A percentile compares a stretch with the other conserved stretches of the same genome.
phyloP scores from a whole-genome alignment of 257 asterid species.

The Thymus mandschuricus region DNA sequence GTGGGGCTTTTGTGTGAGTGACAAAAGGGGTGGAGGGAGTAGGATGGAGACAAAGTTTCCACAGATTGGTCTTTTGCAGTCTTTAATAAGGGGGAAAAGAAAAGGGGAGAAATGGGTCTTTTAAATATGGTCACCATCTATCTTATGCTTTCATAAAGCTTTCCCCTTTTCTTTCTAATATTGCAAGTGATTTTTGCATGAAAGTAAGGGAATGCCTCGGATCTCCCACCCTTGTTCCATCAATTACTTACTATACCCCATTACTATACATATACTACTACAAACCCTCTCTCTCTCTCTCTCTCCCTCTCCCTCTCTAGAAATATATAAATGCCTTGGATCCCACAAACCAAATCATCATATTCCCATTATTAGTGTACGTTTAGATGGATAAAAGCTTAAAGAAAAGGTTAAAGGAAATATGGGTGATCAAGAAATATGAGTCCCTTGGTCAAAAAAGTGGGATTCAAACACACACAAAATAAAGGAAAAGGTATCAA shows the following conservation, averaged over 20 bases:
- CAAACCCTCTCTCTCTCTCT: slow-evolving; percentile 16
- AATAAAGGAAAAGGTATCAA: slow-evolving; percentile 23
- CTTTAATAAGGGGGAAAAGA: slow-evolving; percentile 50
- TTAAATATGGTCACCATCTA: slow-evolving; percentile 64
- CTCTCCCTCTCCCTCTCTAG: slow-evolving; percentile 18
- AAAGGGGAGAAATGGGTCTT: slow-evolving; percentile 46
- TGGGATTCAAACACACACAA: slow-evolving; percentile 40
- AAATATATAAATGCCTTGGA: slow-evolving; percentile 54
- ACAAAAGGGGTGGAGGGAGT: slow-evolving; percentile 28
- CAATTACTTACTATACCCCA: slow-evolving; percentile 27
- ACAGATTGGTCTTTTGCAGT: slow-evolving; percentile 76
- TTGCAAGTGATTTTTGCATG: slow-evolving; percentile 65
- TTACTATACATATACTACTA: slow-evolving; percentile 7
- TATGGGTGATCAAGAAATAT: slow-evolving; percentile 30
- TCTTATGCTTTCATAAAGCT: slow-evolving; percentile 48
- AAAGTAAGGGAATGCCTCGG: slow-evolving; percentile 83
- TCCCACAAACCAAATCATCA: slow-evolving; percentile 62
- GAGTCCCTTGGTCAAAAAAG: slow-evolving; percentile 63
- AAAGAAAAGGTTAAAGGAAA: slow-evolving; percentile 24
- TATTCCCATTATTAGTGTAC: slow-evolving; percentile 43
- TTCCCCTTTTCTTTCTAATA: slow-evolving; percentile 39
- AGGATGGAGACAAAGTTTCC: slow-evolving; percentile 90
- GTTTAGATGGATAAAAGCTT: slow-evolving; percentile 29
- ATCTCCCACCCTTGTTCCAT: slow-evolving; percentile 55
- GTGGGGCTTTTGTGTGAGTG: slow-evolving; percentile 34